Evolutionary conservation across 768 basidiomycete species (phyloP).

Genomic region (Amanita pseudoporphyria): DNA sequence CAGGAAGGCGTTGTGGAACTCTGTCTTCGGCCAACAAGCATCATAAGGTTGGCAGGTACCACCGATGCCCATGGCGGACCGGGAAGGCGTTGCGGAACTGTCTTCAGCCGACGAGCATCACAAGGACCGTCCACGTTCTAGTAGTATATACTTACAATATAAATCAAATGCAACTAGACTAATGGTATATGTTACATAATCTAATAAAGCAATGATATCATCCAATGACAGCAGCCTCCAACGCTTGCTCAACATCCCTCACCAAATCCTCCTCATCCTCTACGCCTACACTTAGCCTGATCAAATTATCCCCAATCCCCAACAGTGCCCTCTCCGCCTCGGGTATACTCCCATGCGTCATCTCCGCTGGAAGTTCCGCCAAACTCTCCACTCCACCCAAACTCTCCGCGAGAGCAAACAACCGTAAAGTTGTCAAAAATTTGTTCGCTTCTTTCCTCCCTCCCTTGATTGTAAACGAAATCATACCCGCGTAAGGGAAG

Average conservation of each 20-base stretch:
- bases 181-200: too few species aligned
- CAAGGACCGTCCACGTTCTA: too few species aligned
- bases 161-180: too few species aligned
- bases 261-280: conserved; percentile 84
- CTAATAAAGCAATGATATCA: too few species aligned
- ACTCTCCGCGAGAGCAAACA: conserved; percentile 82
- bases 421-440: conserved; percentile 54
- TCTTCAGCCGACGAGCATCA: too few species aligned
- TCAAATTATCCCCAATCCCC: conserved; percentile 71
- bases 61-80: too few species aligned
- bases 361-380: conserved; percentile 76
- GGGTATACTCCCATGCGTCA: conserved; percentile 79
- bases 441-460: conserved; percentile 44
- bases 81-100: too few species aligned
- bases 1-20: too few species aligned
- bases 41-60: too few species aligned
- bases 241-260: conserved; percentile 56
- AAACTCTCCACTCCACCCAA: conserved; percentile 90
- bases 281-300: conserved; percentile 79
- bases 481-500: conserved; percentile 89
- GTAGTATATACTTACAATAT: too few species aligned
- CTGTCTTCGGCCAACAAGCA: too few species aligned
- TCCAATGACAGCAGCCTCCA: conserved; percentile 30
- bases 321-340: conserved; percentile 48
- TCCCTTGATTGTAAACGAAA: conserved; percentile 67